Base-by-base conservation (phyloP, 495 filamentous ascomycete species). In the Lichina pygmaea region DNA sequence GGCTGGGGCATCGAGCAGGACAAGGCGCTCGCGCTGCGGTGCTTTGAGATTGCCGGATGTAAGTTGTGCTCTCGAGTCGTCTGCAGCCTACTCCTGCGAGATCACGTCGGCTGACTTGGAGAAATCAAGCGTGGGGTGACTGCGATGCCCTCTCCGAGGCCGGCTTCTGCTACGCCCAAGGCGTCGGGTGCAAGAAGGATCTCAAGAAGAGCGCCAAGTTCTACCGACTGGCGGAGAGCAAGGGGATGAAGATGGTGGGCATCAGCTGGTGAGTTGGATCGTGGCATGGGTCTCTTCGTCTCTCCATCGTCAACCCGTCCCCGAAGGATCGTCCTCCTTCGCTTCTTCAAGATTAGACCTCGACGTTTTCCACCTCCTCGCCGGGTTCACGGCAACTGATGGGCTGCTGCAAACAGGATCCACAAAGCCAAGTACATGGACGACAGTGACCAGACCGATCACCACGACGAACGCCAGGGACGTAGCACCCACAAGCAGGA, bases 1-100 rank as follows among this genome's bases (percentile, higher is more conserved):
- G 89, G 89, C 2, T 97, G 89, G 89, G 89, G 89, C 6, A 89
- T 86, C 41, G 75, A 86, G 51, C 82, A 89, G 58, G 86, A 97
- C 55, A 93, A 92, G 55, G 63, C 68, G 6, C 66, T 93, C 45
- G 89, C 85, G 3, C 59, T 97, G 49, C 70, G 83, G 41, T 95
- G 91, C 52, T 97, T 93, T 56, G 89, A 97, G 57, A 92, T 93
- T 49, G 91, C 89, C 37, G 86, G 79, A 43, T 76, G 79, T 75
- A 58, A 65, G 72, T 69, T 41, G n/a, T n/a, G n/a, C n/a, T n/a
- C 2, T 44, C 16, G 24, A 8, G n/a, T 44, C 15, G 4, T 40
- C 38, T 3, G 12, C 38, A 40, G 12, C 12, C 15, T 40, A n/a
- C 15, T 40, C 2, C 38, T 40, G 38, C 4, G 24, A 4, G 24